Evolutionary conservation across 73 alveolate genomes (phyloP), one percentile per base, ranked within the genome.

Genomic region (Blepharisma stoltei): DNA sequence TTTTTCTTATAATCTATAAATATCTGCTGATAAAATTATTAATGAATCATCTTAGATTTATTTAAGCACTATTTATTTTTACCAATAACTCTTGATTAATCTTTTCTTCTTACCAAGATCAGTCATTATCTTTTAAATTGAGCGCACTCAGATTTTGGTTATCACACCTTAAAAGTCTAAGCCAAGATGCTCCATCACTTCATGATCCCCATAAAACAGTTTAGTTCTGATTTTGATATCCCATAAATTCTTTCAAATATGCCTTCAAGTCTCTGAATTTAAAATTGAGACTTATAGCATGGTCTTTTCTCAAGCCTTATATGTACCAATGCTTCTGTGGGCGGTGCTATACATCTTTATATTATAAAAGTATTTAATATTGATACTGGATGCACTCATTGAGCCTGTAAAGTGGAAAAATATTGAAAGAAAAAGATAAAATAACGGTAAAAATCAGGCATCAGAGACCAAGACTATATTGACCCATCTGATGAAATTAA

Each of bases 261-360:
- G 2, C 23, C 23, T 60, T 60, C 45, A 60, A 60, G 46, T 60
- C 23, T 8, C 73, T 60, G 14, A 60, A 1, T 9, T 14, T 60
- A 1, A 1, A 60, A 14, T 14, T 25, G 14, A 60, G 73, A 20
- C 46, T n/a, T n/a, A 60, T 38, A 14, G 2, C 73, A 18, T 25
- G 37, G 37, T 20, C 48, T 25, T 8, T 60, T 47, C 23, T 60
- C 73, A 18, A 38, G 14, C 46, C 23, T 38, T 8, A 60, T 14
- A 18, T 14, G 14, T 25, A 60, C 14, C 14, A 14, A 14, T 60
- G 73, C 73, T 60, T n/a, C 23, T 60, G 73, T 60, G 37, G 73
- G 73, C 2, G 73, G 73, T 14, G 38, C 73, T 25, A 60, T n/a
- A n/a, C n/a, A n/a, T n/a, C n/a, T n/a, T n/a, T n/a, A n/a, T n/a